Evolutionary conservation across 2,329 filamentous ascomycete genomes (phyloP).

Genomic region (Xylaria hypoxylon): DNA sequence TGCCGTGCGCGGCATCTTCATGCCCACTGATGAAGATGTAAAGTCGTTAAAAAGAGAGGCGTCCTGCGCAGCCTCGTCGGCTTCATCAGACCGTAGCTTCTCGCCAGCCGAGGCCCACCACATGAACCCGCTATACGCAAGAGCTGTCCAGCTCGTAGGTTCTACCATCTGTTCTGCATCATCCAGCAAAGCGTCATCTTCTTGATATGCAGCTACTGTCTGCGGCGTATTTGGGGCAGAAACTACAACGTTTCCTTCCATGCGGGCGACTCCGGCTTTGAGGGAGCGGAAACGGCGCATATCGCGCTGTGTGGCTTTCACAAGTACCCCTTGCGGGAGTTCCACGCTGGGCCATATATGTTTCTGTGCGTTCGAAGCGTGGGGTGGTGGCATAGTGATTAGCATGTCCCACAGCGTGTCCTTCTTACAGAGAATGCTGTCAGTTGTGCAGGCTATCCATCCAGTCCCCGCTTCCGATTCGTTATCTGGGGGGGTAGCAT

Average conservation of each 20-base stretch:
- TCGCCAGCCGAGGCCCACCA: slow-evolving; percentile 92
- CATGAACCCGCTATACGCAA: slow-evolving; percentile 86
- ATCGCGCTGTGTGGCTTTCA: slow-evolving; percentile 92
- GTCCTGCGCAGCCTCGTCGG: slow-evolving; percentile 68
- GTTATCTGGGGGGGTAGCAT: slow-evolving; percentile 44
- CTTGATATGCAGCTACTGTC: slow-evolving; percentile 34
- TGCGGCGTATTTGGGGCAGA: slow-evolving; percentile 43
- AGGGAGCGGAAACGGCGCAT: slow-evolving; percentile 81
- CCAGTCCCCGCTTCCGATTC: slow-evolving; percentile 68
- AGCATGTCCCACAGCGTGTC: slow-evolving; percentile 88
- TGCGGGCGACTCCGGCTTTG: slow-evolving; percentile 68
- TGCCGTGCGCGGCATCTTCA: slow-evolving; percentile 50
- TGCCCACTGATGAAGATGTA: slow-evolving; percentile 43
- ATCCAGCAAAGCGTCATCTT: slow-evolving; percentile 42
- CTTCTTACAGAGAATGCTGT: slow-evolving; percentile 91
- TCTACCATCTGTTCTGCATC: slow-evolving; percentile 63
- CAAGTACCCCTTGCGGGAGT: slow-evolving; percentile 68
- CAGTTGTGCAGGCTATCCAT: slow-evolving; percentile 96
- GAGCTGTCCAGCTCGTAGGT: slow-evolving; percentile 74
- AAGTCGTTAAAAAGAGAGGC: slow-evolving; percentile 67
- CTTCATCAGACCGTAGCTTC: slow-evolving; percentile 69
- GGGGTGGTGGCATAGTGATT: slow-evolving; percentile 79
- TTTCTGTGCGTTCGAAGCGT: slow-evolving; percentile 67
- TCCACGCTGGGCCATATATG: slow-evolving; percentile 83
- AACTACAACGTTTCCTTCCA: slow-evolving; percentile 48